phyloP scores from a whole-genome alignment of 2,329 filamentous ascomycete genomes.

The Colletotrichum sp. region DNA sequence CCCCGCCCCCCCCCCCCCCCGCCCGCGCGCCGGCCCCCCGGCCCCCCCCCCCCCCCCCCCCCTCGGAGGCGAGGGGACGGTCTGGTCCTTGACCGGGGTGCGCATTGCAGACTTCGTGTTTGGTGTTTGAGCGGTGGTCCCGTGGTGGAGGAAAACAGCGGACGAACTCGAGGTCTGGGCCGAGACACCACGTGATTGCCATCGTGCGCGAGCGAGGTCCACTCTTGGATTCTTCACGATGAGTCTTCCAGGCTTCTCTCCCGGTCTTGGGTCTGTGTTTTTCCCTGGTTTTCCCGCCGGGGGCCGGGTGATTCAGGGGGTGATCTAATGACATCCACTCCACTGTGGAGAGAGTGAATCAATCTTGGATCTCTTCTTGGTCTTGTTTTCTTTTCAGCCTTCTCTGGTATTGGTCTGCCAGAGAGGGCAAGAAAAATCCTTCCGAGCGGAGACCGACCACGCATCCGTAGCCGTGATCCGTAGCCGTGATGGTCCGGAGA shows the following conservation, averaged over 20 bases:
- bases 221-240: neutral
- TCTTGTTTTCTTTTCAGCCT: neutral
- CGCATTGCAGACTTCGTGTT: neutral
- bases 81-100: neutral
- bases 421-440: neutral
- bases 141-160: neutral
- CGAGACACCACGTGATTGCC: conserved; percentile 7
- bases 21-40: no score
- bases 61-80: no score
- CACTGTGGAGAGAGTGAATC: conserved; percentile 4
- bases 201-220: neutral
- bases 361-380: neutral
- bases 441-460: conserved; percentile 3
- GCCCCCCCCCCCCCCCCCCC: no score
- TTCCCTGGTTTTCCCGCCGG: neutral
- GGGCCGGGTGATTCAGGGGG: neutral
- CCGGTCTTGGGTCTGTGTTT: neutral
- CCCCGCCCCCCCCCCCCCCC: no score
- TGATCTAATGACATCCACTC: conserved; percentile 5
- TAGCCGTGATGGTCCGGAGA: neutral
- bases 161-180: neutral
- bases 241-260: neutral
- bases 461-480: neutral
- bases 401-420: neutral
- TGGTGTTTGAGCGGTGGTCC: neutral